These are phyloP conservation scores for Trichomonas vaginalis DNA, from an alignment of 208 protist genomes.

Conservation along the genomic window DNA sequence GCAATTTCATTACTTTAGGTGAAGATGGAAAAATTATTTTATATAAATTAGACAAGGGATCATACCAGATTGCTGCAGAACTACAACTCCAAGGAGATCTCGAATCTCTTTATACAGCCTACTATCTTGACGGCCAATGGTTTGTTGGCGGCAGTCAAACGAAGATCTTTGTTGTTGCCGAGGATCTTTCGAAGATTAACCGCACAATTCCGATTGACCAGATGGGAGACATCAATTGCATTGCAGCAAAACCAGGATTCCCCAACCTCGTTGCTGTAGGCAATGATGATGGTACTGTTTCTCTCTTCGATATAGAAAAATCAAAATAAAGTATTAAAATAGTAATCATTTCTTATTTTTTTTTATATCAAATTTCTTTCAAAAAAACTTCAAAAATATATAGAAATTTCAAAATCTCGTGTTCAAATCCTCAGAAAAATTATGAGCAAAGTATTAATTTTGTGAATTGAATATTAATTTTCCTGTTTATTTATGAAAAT, in stretches of 20 bases:
- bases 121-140: background rate
- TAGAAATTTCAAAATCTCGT: too few relatives aligned
- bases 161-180: background rate
- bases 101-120: background rate
- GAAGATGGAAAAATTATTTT: background rate
- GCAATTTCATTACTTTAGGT: background rate
- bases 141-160: background rate
- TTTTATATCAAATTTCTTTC: too few relatives aligned
- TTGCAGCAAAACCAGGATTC: background rate
- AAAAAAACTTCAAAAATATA: too few relatives aligned
- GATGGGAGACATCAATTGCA: background rate
- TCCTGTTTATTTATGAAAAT: too few relatives aligned
- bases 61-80: background rate
- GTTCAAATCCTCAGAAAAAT: too few relatives aligned
- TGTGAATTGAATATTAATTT: too few relatives aligned
- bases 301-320: background rate
- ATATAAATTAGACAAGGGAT: background rate
- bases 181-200: background rate
- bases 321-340: background rate
- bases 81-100: background rate
- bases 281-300: background rate
- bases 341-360: too few relatives aligned
- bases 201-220: background rate
- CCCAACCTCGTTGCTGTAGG: background rate
- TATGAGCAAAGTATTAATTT: too few relatives aligned